A percentile compares a stretch with the other conserved stretches of the same genome.
Evolutionary conservation across 192 early-diverging fungal species (phyloP).

Genomic region (Umbelopsis ramanniana): DNA sequence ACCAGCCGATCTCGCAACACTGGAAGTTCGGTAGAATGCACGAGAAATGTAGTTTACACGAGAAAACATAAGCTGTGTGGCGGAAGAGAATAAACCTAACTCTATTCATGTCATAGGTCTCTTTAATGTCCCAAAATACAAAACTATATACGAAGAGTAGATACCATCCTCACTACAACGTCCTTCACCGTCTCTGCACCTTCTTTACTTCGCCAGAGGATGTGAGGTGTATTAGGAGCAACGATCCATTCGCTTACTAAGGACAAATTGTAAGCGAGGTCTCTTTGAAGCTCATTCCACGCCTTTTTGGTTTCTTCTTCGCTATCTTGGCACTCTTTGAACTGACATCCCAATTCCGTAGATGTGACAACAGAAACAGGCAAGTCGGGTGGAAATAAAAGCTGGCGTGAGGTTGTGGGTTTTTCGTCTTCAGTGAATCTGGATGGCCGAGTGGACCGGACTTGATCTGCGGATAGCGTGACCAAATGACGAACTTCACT

Average conservation of each 20-base stretch:
- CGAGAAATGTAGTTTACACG: slow-evolving; percentile 10
- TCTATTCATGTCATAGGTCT: background rate
- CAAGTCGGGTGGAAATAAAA: background rate
- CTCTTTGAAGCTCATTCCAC: slow-evolving; percentile 10
- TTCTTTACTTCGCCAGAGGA: slow-evolving; percentile 5
- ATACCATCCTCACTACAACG: background rate
- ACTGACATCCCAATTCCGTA: background rate
- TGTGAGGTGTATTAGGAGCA: slow-evolving; percentile 1
- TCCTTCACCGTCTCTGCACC: background rate
- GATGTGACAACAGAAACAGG: slow-evolving; percentile 11
- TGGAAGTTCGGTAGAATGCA: slow-evolving; percentile 1
- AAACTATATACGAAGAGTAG: background rate
- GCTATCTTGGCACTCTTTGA: slow-evolving; percentile 15
- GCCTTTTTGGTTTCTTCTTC: slow-evolving; percentile 1
- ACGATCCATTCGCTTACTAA: background rate
- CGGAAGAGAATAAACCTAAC: background rate
- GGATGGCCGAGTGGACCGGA: background rate
- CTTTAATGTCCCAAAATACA: background rate
- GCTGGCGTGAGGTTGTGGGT: background rate
- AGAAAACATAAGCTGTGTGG: background rate
- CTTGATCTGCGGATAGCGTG: slow-evolving; percentile 8
- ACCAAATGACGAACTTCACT: slow-evolving; percentile 10
- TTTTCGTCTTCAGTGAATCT: background rate
- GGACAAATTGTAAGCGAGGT: slow-evolving; percentile 6
- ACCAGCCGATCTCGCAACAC: background rate